Evolutionary conservation across 139 green algal species (phyloP), one percentile per base, ranked within the genome.

Genomic region (Chlamydomonas sp.): DNA sequence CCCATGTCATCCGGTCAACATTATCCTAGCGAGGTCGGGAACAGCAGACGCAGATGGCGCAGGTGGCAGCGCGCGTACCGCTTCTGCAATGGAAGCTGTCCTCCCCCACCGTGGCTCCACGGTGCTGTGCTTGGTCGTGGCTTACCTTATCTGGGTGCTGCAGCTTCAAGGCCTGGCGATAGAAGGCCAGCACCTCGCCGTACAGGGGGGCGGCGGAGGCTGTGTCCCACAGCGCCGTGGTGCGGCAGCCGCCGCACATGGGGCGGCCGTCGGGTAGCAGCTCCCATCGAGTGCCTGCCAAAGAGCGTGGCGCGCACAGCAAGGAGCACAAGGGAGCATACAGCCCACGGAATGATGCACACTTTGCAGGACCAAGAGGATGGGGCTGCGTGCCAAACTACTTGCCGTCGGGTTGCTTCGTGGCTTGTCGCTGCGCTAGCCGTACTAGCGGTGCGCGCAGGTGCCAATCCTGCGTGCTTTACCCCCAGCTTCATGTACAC

Each of bases 221-320:
- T 0, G 95, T 98, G 88, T 99, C 96, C 14, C 96, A 83, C 31
- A 98, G 93, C 2, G 97, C 89, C 9, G 85, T 95, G 79, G 84
- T 86, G 12, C 96, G 64, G 93, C 97, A 99, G 61, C 90, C 77
- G 64, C 97, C 87, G 92, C 97, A 99, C 68, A 98, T 85, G n/a
- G 91, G 78, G 18, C 97, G 94, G 1, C 93, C 95, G 80, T 98
- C 96, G 10, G 92, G 80, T 64, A 97, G 88, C 67, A 75, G 83
- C 1, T 63, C 80, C 73, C 72, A 90, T 76, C 88, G 79, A 76
- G 75, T 12, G 67, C 80, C 89, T 92, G 73, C 31, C 31, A 49
- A 49, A 49, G 31, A 72, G 61, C n/a, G 12, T 14, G 12, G 66
- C 66, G 12, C 66, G 31, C 31, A 49, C 31, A 49, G 31, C 31